phyloP scores from a whole-genome alignment of 2,329 filamentous ascomycete species.

The Emmonsiellopsis sp. region DNA sequence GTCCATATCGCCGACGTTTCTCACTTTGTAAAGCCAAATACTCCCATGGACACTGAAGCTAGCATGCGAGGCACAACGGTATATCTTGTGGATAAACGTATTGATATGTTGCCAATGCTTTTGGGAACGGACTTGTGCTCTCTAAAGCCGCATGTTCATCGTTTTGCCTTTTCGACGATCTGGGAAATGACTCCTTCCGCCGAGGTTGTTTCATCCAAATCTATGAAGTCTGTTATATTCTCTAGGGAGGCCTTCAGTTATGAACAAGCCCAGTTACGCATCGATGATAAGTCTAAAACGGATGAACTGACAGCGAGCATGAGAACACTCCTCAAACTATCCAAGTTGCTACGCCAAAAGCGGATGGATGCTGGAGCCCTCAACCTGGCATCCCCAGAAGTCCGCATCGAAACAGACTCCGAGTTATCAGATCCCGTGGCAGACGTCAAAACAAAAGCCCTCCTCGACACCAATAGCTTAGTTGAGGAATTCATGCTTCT shows the following conservation, averaged over 20 bases:
- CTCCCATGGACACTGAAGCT: constrained; percentile 93
- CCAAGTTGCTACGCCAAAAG: constrained; percentile 88
- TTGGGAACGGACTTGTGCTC: constrained; percentile 95
- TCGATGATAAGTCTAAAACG: constrained; percentile 78
- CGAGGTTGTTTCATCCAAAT: constrained; percentile 74
- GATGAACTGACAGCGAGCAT: constrained; percentile 88
- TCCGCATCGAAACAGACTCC: constrained; percentile 88
- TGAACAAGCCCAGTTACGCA: constrained; percentile 86
- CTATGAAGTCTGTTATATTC: constrained; percentile 96
- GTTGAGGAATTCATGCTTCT: constrained; percentile 99
- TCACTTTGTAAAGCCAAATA: constrained; percentile 94
- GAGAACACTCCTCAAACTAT: constrained; percentile 75
- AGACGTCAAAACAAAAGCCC: constrained; percentile 90
- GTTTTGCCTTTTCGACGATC: constrained; percentile 73
- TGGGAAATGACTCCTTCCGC: constrained; percentile 85
- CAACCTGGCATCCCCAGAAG: constrained; percentile 94
- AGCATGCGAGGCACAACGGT: constrained; percentile 92
- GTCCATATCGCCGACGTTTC: constrained; percentile 99
- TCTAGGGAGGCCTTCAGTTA: constrained; percentile 97
- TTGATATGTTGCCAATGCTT: constrained; percentile 97
- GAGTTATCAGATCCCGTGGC: constrained; percentile 86
- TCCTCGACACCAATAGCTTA: constrained; percentile 90
- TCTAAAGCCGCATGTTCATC: constrained; percentile 94
- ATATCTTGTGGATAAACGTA: constrained; percentile 96
- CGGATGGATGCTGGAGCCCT: constrained; percentile 92